Percentiles rank a stretch among this genome's conserved stretches.
phyloP scores from a whole-genome alignment of 2,329 filamentous ascomycete species.

The Zymoseptoria passerinii region DNA sequence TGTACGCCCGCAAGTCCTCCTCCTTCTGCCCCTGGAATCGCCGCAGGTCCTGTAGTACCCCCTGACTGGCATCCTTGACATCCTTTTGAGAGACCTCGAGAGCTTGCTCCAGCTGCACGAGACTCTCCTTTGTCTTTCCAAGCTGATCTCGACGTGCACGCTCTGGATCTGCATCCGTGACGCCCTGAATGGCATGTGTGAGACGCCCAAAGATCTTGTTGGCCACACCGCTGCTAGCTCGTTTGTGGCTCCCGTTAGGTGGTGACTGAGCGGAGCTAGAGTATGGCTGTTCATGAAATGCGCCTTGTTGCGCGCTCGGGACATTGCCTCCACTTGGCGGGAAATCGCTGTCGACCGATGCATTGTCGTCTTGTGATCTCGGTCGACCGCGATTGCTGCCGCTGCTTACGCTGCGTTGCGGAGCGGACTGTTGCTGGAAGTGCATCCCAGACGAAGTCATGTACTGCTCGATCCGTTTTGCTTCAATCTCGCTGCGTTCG shows the following conservation, averaged over 20 bases:
- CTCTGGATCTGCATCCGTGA: slow-evolving; percentile 93
- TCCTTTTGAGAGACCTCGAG: slow-evolving; percentile 81
- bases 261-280: slow-evolving; percentile 21
- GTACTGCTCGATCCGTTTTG: slow-evolving; percentile 87
- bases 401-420: slow-evolving; percentile 53
- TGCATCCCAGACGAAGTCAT: slow-evolving; percentile 63
- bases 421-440: slow-evolving; percentile 39
- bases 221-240: slow-evolving; percentile 78
- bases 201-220: slow-evolving; percentile 90
- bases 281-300: slow-evolving; percentile 35
- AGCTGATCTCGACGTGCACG: slow-evolving; percentile 86
- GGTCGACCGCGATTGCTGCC: slow-evolving; percentile 30
- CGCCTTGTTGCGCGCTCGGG: slow-evolving; percentile 61
- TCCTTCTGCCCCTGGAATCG: slow-evolving; percentile 94
- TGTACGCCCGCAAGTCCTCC: slow-evolving; percentile 84
- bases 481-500: slow-evolving; percentile 89
- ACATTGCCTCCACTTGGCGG: slow-evolving; percentile 59
- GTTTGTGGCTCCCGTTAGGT: slow-evolving; percentile 51
- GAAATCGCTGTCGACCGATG: slow-evolving; percentile 92
- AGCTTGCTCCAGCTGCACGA: slow-evolving; percentile 81
- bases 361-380: slow-evolving; percentile 51
- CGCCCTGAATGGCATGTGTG: slow-evolving; percentile 89
- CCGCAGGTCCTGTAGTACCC: slow-evolving; percentile 81
- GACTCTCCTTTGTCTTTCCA: slow-evolving; percentile 85
- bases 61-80: slow-evolving; percentile 83